Base-by-base conservation (phyloP, 2,329 filamentous ascomycete genomes). In the Botrytis hyacinthi region DNA sequence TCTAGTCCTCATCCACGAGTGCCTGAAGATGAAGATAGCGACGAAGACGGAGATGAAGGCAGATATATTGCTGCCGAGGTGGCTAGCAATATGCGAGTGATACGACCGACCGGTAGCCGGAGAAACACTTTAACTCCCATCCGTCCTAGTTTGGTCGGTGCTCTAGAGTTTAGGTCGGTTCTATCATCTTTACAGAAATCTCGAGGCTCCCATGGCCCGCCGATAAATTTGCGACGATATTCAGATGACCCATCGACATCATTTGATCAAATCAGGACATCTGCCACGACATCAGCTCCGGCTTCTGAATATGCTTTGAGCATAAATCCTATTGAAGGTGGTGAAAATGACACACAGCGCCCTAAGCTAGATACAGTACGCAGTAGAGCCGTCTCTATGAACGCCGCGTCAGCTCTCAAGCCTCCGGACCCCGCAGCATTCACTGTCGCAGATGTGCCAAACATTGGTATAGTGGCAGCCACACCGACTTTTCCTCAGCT, bases 101-200 rank as follows among this genome's bases (percentile, higher is more conserved):
- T 90, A 77, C 89, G 94, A 35, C 89, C 93, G 1, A 84, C 85
- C 46, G 86, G 89, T 65, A 87, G 87, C 62, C 88, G 90, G 76
- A 89, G 92, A 77, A 91, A 91, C 76, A 94, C 93, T 3, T 88
- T 95, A 75, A 95, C 91, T 10, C 92, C 94, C 0, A 98, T 99
- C 75, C 88, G 96, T 61, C 95, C 96, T 1, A 98, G 96, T 84
- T 85, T 99, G 65, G 92, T 99, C 5, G 96, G 96, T 61, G 96
- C 93, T 14, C 85, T 99, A 73, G 96, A 99, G 82, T 99, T 99
- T 78, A 89, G 95, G 78, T 95, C 95, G 3, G 92, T 97, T 4
- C 85, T 99, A 63, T 92, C 93, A n/a, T 94, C 94, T 4, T 84
- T 99, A 73, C 91, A 97, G 79, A 92, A 91, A 76, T 93, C 94